Conservation (phyloP, 257 asterid species). For the Rubia yunnanensis region DNA sequence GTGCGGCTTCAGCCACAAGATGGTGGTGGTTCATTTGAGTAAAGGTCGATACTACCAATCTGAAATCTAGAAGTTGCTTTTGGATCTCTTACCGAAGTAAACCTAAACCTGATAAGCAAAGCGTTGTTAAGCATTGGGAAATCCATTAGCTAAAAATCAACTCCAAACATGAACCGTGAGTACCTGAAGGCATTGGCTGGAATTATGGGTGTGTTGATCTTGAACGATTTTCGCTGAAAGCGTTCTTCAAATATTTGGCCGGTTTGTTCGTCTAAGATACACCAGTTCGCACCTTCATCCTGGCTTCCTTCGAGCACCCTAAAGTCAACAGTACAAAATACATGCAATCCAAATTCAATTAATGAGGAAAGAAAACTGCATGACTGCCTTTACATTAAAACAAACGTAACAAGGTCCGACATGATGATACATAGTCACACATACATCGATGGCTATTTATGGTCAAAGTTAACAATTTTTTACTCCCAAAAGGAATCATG, state of each 20-base stretch:
- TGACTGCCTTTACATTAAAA: not conserved
- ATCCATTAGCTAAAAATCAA: not conserved
- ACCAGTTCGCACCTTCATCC: constrained; percentile 78
- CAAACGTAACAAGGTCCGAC: not conserved
- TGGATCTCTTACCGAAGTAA: constrained; percentile 53
- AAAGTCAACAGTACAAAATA: constrained; percentile 12
- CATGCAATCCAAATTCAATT: not conserved
- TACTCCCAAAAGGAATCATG: not conserved
- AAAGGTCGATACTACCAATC: constrained; percentile 85
- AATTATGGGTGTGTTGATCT: constrained; percentile 35
- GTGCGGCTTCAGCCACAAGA: constrained; percentile 11
- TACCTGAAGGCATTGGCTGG: constrained; percentile 86
- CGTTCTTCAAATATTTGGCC: constrained; percentile 61
- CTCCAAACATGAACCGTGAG: not conserved
- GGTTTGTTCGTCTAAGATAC: constrained; percentile 50
- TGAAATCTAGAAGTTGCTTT: constrained; percentile 71
- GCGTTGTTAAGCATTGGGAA: not conserved
- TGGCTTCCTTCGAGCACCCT: constrained; percentile 91
- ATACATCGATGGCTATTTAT: no score
- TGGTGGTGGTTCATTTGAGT: constrained; percentile 18
- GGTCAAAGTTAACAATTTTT: not conserved
- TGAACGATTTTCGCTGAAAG: constrained; percentile 59
- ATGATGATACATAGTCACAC: not conserved
- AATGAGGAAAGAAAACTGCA: not conserved
- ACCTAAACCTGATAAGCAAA: constrained; percentile 43